Percentiles rank a stretch among this genome's conserved stretches.
phyloP scores from a whole-genome alignment of 2,329 filamentous ascomycete genomes.

The Chaetomium sp. region DNA sequence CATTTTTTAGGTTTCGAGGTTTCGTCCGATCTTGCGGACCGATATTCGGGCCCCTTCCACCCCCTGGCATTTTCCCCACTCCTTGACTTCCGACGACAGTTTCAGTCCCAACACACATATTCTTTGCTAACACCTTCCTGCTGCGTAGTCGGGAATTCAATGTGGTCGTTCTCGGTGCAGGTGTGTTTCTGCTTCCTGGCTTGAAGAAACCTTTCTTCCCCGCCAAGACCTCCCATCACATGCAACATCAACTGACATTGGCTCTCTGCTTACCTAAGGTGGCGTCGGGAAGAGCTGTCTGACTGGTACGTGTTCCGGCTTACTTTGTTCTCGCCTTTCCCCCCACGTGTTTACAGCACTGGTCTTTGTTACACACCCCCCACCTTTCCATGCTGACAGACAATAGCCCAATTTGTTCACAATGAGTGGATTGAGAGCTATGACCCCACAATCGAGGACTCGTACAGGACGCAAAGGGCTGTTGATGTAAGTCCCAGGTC shows the following conservation, averaged over 20 bases:
- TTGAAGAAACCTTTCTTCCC: slow-evolving; percentile 9
- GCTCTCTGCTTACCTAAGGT: slow-evolving; percentile 43
- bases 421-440: slow-evolving; percentile 91
- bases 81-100: neutral
- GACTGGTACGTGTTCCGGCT: slow-evolving; percentile 55
- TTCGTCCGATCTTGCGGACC: neutral
- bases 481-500: slow-evolving; percentile 64
- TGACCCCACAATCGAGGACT: slow-evolving; percentile 73
- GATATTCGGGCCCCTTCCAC: neutral
- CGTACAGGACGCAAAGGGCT: slow-evolving; percentile 66
- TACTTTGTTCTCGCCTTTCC: neutral
- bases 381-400: slow-evolving; percentile 8
- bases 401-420: slow-evolving; percentile 80
- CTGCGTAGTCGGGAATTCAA: slow-evolving; percentile 64
- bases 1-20: neutral
- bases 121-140: slow-evolving; percentile 14
- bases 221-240: slow-evolving; percentile 20
- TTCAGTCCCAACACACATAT: neutral
- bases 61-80: neutral
- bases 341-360: neutral
- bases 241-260: slow-evolving; percentile 28
- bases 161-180: slow-evolving; percentile 75
- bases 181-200: slow-evolving; percentile 34
- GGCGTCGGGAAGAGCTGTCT: slow-evolving; percentile 90
- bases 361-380: neutral